Conservation (phyloP, 495 filamentous ascomycete genomes). For the Neurospora sp. region DNA sequence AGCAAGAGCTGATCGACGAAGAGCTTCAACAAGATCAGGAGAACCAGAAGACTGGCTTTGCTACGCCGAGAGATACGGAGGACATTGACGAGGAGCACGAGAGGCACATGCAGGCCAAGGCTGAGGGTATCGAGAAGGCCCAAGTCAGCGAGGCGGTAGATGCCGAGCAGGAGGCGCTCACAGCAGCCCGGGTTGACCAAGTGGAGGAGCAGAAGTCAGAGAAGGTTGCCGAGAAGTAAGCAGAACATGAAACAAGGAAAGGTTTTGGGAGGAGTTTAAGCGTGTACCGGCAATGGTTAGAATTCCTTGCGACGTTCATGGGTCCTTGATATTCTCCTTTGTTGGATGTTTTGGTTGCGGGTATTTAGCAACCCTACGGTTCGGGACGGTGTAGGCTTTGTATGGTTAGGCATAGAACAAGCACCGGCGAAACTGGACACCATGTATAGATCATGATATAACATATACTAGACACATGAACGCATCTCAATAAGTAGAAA, state of each 20-base stretch:
- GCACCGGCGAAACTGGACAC: background rate
- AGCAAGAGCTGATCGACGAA: constrained; percentile 95
- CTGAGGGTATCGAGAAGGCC: constrained; percentile 28
- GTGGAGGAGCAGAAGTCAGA: constrained; percentile 14
- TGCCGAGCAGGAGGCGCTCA: constrained; percentile 29
- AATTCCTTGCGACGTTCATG: background rate
- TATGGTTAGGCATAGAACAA: background rate
- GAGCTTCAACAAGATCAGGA: constrained; percentile 84
- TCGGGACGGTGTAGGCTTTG: background rate
- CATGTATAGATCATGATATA: background rate
- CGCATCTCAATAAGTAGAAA: background rate
- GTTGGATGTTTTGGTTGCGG: background rate
- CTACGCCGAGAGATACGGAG: constrained; percentile 75
- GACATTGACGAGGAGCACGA: constrained; percentile 62
- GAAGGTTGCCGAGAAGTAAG: background rate
- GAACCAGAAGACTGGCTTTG: constrained; percentile 56
- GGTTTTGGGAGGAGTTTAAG: background rate
- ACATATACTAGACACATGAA: background rate
- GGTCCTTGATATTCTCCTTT: background rate
- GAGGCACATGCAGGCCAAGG: constrained; percentile 26
- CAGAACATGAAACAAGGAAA: background rate
- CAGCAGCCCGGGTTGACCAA: constrained; percentile 11
- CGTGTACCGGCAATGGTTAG: background rate
- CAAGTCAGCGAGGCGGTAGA: constrained; percentile 34
- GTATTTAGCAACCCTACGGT: background rate